Evolutionary conservation across 768 basidiomycete genomes (phyloP), one percentile per base, ranked within the genome.

Genomic region (Sporobolomyces phaffii): DNA sequence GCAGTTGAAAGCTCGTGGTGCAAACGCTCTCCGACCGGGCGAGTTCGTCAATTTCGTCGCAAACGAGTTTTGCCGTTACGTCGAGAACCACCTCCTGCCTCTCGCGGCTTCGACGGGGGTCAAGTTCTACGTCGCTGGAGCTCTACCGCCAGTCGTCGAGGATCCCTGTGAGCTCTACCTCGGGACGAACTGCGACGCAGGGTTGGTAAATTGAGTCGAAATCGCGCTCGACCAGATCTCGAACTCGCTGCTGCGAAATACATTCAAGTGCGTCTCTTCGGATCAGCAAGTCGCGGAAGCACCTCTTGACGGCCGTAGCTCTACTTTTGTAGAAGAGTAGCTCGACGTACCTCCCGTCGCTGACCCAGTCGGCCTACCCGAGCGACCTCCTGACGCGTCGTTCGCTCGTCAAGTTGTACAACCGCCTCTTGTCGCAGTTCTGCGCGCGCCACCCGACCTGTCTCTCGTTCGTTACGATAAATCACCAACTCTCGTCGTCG

Each of bases 391-490:
- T 13, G 0, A 70, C 69, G 15, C 64, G 69, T 6, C 5, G n/a
- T 1, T 0, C 14, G 7, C 58, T 70, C 56, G 64, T 63, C 50
- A 36, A 49, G 24, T 38, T 48, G 20, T 51, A 43, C 69, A 70
- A 70, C 61, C 10, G 41, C 22, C 26, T 60, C 22, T 29, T 70
- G 31, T 38, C 40, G 18, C 2, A 45, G 1, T 66, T 70, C 52
- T 70, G 69, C 24, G 43, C 60, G 1, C 44, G 44, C n/a, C 26
- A 65, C 41, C 40, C 26, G 24, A 6, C 5, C 20, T 41, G 33
- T 26, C 52, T 70, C 48, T 8, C 28, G 11, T 62, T 62, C 61
- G 64, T 70, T 64, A 57, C 62, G 33, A 70, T 70, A 47, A 54
- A 58, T 8, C 24, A 3, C 8, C 14, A 62, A 13, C 33, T 70